A percentile compares a stretch with the other conserved stretches of the same genome.
Conservation (phyloP, 352 stramenopile genomes). For the Globisporangium rhizosaccharum region DNA sequence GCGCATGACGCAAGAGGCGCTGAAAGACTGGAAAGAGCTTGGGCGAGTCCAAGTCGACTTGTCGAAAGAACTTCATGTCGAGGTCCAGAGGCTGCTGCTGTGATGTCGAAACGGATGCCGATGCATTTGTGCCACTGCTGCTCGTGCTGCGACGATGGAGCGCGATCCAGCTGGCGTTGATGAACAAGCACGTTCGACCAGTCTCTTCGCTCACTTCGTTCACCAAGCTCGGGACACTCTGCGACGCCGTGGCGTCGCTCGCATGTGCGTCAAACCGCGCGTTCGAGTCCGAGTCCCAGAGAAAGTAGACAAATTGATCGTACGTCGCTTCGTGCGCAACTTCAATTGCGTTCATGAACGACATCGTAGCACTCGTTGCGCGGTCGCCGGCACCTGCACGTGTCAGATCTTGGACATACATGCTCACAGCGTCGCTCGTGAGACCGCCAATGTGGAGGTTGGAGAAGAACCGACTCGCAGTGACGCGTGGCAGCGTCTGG, state of each 20-base stretch:
- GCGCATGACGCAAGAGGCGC: slow-evolving; percentile 35
- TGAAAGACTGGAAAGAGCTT: slow-evolving; percentile 39
- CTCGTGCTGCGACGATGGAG: background rate
- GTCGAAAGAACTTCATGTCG: slow-evolving; percentile 23
- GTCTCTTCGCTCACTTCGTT: slow-evolving; percentile 33
- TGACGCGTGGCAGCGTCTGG: background rate
- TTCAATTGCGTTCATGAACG: slow-evolving; percentile 29
- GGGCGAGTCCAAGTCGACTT: slow-evolving; percentile 32
- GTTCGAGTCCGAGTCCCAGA: slow-evolving; percentile 19
- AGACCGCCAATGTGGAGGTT: slow-evolving; percentile 42
- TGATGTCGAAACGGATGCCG: background rate
- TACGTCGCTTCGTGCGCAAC: slow-evolving; percentile 31
- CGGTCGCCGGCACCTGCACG: slow-evolving; percentile 9
- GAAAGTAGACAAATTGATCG: slow-evolving; percentile 51
- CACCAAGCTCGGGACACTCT: background rate
- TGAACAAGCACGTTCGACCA: slow-evolving; percentile 26
- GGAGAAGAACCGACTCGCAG: slow-evolving; percentile 38
- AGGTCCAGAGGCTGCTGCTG: slow-evolving; percentile 1
- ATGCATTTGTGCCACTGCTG: too few relatives aligned
- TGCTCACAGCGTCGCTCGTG: background rate
- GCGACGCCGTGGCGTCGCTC: background rate
- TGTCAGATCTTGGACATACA: slow-evolving; percentile 3
- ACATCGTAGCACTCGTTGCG: slow-evolving; percentile 18
- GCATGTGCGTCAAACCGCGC: slow-evolving; percentile 7
- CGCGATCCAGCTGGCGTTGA: slow-evolving; percentile 16